A percentile compares a stretch with the other conserved stretches of the same genome.
Evolutionary conservation across 2,329 filamentous ascomycete genomes (phyloP).

Genomic region (Anisogramma anomala): DNA sequence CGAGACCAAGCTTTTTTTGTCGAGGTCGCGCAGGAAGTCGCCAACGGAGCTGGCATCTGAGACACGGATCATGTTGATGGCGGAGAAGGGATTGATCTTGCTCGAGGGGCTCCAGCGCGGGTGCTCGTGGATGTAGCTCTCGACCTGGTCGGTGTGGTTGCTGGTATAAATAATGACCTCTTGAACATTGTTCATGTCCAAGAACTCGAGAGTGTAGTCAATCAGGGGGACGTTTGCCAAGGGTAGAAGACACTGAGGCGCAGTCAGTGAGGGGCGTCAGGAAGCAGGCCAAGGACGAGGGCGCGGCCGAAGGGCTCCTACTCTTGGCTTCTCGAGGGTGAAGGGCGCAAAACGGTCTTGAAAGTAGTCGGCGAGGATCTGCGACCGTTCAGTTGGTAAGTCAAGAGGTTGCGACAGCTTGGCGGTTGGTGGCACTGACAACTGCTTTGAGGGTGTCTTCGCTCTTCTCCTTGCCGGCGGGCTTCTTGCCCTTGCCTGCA

Average conservation of each 20-base stretch:
- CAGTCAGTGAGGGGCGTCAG: constrained; percentile 12
- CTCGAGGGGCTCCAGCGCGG: constrained; percentile 52
- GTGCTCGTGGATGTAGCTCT: constrained; percentile 73
- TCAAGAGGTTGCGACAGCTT: constrained; percentile 10
- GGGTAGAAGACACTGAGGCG: constrained; percentile 69
- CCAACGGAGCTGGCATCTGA: constrained; percentile 74
- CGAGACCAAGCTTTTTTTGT: constrained; percentile 71
- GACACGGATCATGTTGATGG: constrained; percentile 75
- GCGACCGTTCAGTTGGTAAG: constrained; percentile 17
- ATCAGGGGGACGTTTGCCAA: constrained; percentile 90
- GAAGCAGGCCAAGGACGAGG: not conserved
- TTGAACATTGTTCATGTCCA: constrained; percentile 89
- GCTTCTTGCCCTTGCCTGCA: constrained; percentile 40
- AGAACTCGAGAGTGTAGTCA: constrained; percentile 94
- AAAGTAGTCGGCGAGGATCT: constrained; percentile 90
- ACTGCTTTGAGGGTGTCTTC: constrained; percentile 49
- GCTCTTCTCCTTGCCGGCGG: constrained; percentile 39
- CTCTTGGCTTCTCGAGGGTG: constrained; percentile 76
- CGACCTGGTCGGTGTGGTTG: constrained; percentile 74
- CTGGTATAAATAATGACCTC: constrained; percentile 90
- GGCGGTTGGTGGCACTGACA: constrained; percentile 28
- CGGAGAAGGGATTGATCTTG: constrained; percentile 55
- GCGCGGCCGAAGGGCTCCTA: constrained; percentile 30
- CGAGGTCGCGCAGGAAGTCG: constrained; percentile 88
- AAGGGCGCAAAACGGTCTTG: constrained; percentile 87